Evolutionary conservation across 306 rosid species (phyloP).

Genomic region (Sechiopsis laciniata): DNA sequence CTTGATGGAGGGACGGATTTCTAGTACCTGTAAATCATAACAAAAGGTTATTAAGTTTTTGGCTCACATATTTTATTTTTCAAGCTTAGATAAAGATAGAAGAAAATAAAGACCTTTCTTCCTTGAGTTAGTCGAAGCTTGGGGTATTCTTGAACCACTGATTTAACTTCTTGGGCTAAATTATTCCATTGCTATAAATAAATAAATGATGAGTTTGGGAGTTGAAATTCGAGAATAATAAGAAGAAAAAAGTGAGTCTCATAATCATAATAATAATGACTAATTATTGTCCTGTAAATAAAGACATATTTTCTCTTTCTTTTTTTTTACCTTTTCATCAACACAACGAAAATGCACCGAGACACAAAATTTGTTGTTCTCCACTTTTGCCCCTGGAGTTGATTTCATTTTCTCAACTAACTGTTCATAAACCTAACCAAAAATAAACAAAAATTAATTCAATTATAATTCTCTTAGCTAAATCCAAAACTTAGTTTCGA

Average conservation of each 20-base stretch:
- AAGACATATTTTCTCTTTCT: neutral
- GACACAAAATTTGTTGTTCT: slow-evolving; percentile 77
- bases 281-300: neutral
- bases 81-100: neutral
- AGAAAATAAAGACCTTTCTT: slow-evolving; percentile 58
- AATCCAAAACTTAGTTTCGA: slow-evolving; percentile 22
- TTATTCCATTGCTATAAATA: slow-evolving; percentile 64
- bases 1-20: slow-evolving; percentile 89
- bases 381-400: slow-evolving; percentile 77
- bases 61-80: too few relatives aligned
- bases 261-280: neutral
- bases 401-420: slow-evolving; percentile 62
- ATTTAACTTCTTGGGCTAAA: slow-evolving; percentile 68
- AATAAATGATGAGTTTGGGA: neutral
- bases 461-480: neutral
- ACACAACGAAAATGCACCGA: slow-evolving; percentile 96
- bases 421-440: slow-evolving; percentile 48
- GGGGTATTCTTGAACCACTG: slow-evolving; percentile 75
- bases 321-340: slow-evolving; percentile 64
- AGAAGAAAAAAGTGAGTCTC: neutral
- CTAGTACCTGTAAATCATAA: slow-evolving; percentile 54
- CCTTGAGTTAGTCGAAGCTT: slow-evolving; percentile 79
- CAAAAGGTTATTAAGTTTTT: neutral
- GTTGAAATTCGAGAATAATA: neutral
- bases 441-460: neutral